These are phyloP conservation scores for Ramularia collo-cygni DNA, from an alignment of 2,329 filamentous ascomycete genomes.

Conservation along the genomic window DNA sequence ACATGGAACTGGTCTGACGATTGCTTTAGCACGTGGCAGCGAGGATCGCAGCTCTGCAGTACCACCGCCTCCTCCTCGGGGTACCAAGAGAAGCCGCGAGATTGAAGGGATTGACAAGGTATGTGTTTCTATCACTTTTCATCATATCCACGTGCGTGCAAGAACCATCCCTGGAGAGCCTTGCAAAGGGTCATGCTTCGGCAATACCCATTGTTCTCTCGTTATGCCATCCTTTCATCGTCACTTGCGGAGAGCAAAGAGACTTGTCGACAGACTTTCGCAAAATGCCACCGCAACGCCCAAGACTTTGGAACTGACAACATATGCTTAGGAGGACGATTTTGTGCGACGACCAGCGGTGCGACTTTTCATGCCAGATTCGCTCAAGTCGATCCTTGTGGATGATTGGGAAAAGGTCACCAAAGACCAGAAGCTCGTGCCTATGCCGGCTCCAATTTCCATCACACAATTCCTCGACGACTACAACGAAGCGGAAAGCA, in stretches of 20 bases:
- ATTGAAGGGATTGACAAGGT: conserved; percentile 73
- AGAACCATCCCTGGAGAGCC: no score
- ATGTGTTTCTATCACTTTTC: conserved; percentile 18
- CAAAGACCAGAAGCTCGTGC: conserved; percentile 85
- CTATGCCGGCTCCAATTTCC: conserved; percentile 69
- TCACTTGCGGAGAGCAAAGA: no score
- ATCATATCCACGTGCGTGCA: no score
- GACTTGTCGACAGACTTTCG: no score
- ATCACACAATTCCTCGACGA: conserved; percentile 73
- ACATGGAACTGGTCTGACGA: conserved; percentile 48
- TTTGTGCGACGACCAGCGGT: conserved; percentile 81
- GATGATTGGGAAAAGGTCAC: conserved; percentile 99
- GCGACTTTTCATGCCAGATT: conserved; percentile 78
- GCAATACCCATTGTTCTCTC: no score
- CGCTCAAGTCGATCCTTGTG: conserved; percentile 84
- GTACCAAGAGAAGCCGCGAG: conserved; percentile 68
- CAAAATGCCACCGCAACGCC: no score
- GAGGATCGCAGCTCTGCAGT: conserved; percentile 65
- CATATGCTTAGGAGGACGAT: conserved; percentile 69
- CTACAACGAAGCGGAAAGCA: conserved; percentile 72
- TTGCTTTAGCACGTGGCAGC: conserved; percentile 61
- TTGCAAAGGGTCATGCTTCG: no score
- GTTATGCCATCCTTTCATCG: no score
- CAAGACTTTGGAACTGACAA: not conserved
- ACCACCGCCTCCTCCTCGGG: conserved; percentile 51